Base-by-base conservation (phyloP, 768 basidiomycete genomes). In the Boletus pseudopeckii region DNA sequence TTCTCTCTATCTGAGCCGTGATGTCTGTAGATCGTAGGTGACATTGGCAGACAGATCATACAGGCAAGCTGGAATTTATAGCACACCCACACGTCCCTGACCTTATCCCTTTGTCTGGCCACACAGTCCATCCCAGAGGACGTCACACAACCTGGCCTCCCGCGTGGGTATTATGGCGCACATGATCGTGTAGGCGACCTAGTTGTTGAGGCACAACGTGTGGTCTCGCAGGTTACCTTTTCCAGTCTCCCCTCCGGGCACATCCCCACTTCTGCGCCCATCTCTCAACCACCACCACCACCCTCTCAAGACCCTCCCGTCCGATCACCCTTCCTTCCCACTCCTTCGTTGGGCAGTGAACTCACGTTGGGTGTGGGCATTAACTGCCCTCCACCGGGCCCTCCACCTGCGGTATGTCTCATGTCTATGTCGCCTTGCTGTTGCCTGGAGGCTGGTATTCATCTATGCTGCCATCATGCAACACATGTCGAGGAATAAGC, bases 61-160 rank as follows among this genome's bases (percentile, higher is more conserved):
- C 75, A 79, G 59, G 73, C 67, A 54, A 48, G 68, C 53, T 36
- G 15, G 9, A n/a, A 13, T 46, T 7, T 47, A 37, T 41, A 24
- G 24, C 42, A 13, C 15, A 7, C 17, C 20, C n/a, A 22, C 24
- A 36, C 18, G 36, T 14, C 20, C 28, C 40, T 62, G 43, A 64
- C 50, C 28, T 39, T 33, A 15, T 28, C 45, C 11, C 13, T 55
- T 32, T 45, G 13, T 41, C 32, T 6, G 50, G 10, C 30, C 5
- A 7, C 38, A n/a, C 34, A 88, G 83, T 90, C 88, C 76, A 86
- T 97, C 14, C 84, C 91, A 1, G 82, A 90, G 55, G 86, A 89
- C n/a, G 70, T 74, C 18, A 92, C 91, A 0, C 82, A 85, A 48
- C 92, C 92, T 17, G 94, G 94, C 24, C 74, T 88, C 33, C 79